Evolutionary conservation across 2,329 filamentous ascomycete species (phyloP), one percentile per base, ranked within the genome.

Genomic region (Pseudocercospora eumusae): DNA sequence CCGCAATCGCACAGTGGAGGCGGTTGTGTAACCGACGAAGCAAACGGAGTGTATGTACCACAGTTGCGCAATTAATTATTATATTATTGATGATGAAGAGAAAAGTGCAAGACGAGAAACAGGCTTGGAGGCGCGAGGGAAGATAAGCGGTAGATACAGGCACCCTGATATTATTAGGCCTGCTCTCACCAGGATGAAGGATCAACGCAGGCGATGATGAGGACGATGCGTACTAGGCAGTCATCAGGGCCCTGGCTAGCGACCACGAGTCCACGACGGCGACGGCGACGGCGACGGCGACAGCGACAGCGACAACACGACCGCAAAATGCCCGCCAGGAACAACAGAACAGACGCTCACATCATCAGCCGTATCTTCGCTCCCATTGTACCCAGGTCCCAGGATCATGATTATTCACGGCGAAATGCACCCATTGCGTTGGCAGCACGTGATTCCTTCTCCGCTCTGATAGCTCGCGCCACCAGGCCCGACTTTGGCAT

Each of bases 1-100:
- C 47, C 47, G 47, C 47, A 40, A 52, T 52, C 7, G 47, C 23
- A 52, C 45, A 50, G 45, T 50, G 45, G 23, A 52, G 23, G 47
- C 47, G 47, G 25, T n/a, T 52, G 47, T 52, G 47, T 28, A 25
- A 52, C 47, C 23, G 13, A 25, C 47, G 47, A 52, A 25, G 47
- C 47, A 52, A 52, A 52, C 47, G 47, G 25, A 28, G 47, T 25
- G 11, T 25, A 52, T 25, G 11, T 25, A 52, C 47, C 47, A 52
- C n/a, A 52, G 21, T 11, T 31, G 47, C 21, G 18, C 18, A n/a
- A 23, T 27, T 50, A 50, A 50, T 50, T 20, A 20, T 31, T 23
- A n/a, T n/a, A n/a, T n/a, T n/a, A n/a, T 25, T 25, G 23, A 25
- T 25, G 23, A 25, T 25, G 25, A 18, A 25, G 25, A 25, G 47